A percentile compares a stretch with the other conserved stretches of the same genome.
These are phyloP conservation scores for Didymellaceae sp. DNA, from an alignment of 2,329 filamentous ascomycete species.

Conservation along the genomic window DNA sequence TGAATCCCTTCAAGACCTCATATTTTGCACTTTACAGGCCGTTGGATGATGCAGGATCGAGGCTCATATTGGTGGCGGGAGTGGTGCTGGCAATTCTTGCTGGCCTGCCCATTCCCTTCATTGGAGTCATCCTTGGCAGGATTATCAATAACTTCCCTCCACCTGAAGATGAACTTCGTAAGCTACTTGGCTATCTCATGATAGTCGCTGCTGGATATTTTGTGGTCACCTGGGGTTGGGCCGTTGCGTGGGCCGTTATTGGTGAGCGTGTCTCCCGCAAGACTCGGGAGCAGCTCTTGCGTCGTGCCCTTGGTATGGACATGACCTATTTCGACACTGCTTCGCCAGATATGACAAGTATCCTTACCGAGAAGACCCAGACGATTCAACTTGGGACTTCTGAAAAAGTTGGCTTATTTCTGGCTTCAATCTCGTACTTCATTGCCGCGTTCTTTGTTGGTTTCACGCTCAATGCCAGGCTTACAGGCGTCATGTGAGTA, in stretches of 20 bases:
- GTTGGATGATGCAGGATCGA: slow-evolving; percentile 51
- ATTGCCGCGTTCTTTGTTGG: slow-evolving; percentile 54
- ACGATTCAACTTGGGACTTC: slow-evolving; percentile 56
- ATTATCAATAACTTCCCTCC: slow-evolving; percentile 61
- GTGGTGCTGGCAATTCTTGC: slow-evolving; percentile 52
- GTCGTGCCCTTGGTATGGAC: slow-evolving; percentile 58
- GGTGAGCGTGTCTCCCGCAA: slow-evolving; percentile 58
- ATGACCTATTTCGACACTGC: slow-evolving; percentile 59
- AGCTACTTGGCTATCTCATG: slow-evolving; percentile 53
- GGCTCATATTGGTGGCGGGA: slow-evolving; percentile 43
- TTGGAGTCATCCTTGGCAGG: slow-evolving; percentile 62
- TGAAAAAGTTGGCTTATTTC: slow-evolving; percentile 56
- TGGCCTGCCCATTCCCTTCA: slow-evolving; percentile 54
- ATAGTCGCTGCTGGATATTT: slow-evolving; percentile 58
- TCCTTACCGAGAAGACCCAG: slow-evolving; percentile 55
- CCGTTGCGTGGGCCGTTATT: slow-evolving; percentile 58
- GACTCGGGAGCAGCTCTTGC: slow-evolving; percentile 55
- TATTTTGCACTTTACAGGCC: slow-evolving; percentile 58
- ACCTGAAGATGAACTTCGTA: slow-evolving; percentile 50
- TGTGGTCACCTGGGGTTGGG: slow-evolving; percentile 57
- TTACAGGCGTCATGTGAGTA: slow-evolving; percentile 50
- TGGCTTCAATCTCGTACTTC: slow-evolving; percentile 55
- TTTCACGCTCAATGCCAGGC: slow-evolving; percentile 52
- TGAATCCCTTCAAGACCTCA: slow-evolving; percentile 56
- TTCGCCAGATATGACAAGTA: slow-evolving; percentile 57